Conservation (phyloP, 345 rosid genomes). For the Zanthoxylum bungeanum region DNA sequence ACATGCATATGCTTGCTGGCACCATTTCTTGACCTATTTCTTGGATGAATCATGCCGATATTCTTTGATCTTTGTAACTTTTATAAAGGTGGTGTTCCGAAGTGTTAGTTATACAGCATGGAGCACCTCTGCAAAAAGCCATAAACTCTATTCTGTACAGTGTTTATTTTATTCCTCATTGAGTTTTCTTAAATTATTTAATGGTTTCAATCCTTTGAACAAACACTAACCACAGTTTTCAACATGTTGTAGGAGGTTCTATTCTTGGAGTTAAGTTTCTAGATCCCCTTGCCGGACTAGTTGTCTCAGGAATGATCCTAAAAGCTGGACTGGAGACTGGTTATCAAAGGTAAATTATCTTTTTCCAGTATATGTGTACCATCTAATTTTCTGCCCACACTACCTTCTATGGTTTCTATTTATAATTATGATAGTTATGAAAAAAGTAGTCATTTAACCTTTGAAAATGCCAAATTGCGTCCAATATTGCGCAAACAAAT, state of each 20-base stretch:
- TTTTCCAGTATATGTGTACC: background rate
- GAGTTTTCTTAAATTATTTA: constrained; percentile 4
- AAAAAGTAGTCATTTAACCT: background rate
- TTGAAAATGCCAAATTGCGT: constrained; percentile 2
- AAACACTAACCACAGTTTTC: background rate
- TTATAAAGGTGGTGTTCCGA: background rate
- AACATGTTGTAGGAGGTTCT: constrained; percentile 70
- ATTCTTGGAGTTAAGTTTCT: constrained; percentile 77
- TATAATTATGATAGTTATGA: background rate
- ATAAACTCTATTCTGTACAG: too few relatives aligned
- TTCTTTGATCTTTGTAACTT: background rate
- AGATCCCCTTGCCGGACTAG: constrained; percentile 91
- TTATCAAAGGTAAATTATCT: constrained; percentile 63
- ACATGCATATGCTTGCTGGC: background rate
- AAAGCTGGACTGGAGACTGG: constrained; percentile 83
- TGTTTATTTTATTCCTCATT: background rate
- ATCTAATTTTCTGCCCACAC: constrained; percentile 6
- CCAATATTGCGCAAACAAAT: background rate
- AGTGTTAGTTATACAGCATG: background rate
- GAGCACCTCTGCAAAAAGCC: too few relatives aligned
- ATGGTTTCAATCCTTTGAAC: background rate
- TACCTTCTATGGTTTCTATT: background rate
- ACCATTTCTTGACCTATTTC: background rate
- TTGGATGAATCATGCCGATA: background rate
- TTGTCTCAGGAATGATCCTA: constrained; percentile 86